Evolutionary conservation across 306 rosid species (phyloP), one percentile per base, ranked within the genome.

Genomic region (Fagus sylvatica): DNA sequence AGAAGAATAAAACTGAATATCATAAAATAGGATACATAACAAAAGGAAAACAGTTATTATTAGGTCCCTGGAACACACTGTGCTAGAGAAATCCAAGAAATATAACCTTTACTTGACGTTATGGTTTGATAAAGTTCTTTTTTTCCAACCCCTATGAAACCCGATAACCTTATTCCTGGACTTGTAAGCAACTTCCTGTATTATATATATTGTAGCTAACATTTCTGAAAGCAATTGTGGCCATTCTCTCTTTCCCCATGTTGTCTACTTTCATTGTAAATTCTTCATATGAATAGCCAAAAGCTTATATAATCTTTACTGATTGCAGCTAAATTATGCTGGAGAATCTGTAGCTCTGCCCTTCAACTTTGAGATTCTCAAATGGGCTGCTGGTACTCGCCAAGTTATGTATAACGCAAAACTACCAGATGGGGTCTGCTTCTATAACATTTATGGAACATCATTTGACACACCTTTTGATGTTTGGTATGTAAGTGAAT

Each of bases 381-480:
- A 90, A 72, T 90, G 93, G 93, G 97, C 95, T 79, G 19, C 88
- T 39, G 88, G 74, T 74, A 92, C 98, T 69, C 95, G 89, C 62
- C 84, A 85, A 83, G 81, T 92, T 80, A 56, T 85, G 41, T 51
- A 78, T 53, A 77, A 84, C 67, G 90, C 93, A 70, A 89, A 82
- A 83, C 84, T 94, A 68, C 98, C 97, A n/a, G 90, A 88, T 56
- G 88, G 93, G 53, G 84, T 94, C 82, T 30, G 80, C 88, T 94
- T 90, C 90, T 92, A 92, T 77, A 94, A 90, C 84, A 90, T 94
- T 71, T 92, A 92, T 81, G 98, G 98, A 67, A 86, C 87, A 69
- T 88, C 91, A 32, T 72, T 87, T 30, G 95, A 90, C 73, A 92
- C 97, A 15, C 98, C 97, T 71, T 92, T 88, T 71, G 96, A 92